Conservation (phyloP, 306 rosid species). For the Canavalia gladiata region DNA sequence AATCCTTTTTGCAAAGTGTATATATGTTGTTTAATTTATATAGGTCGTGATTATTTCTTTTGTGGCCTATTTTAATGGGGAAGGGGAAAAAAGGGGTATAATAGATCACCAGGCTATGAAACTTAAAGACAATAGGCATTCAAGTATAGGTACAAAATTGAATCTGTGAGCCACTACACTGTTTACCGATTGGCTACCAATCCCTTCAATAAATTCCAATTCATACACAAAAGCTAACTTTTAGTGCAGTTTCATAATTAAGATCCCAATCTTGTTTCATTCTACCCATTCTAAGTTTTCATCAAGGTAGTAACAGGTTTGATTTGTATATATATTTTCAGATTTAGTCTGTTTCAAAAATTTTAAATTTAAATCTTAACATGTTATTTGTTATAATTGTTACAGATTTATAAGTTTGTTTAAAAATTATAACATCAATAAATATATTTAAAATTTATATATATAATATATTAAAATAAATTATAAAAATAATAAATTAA, state of each 20-base stretch:
- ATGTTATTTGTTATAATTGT: too few relatives aligned
- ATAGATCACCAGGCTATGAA: background rate
- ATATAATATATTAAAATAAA: too few relatives aligned
- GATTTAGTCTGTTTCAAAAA: too few relatives aligned
- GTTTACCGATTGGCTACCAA: background rate
- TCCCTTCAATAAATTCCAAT: background rate
- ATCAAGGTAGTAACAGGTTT: too few relatives aligned
- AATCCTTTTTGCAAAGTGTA: constrained; percentile 20
- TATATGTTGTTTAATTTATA: background rate
- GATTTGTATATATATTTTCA: too few relatives aligned
- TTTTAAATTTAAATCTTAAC: too few relatives aligned
- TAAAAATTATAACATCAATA: too few relatives aligned
- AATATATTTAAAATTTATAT: too few relatives aligned
- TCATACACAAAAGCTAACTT: constrained; percentile 4
- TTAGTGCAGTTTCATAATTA: background rate
- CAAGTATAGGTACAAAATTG: background rate
- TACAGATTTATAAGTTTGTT: too few relatives aligned
- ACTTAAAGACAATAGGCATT: constrained; percentile 28
- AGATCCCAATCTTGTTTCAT: background rate
- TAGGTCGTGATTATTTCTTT: background rate
- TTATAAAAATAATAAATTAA: too few relatives aligned
- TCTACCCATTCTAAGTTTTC: background rate
- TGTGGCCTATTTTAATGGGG: constrained; percentile 5
- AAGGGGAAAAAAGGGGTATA: constrained; percentile 16
- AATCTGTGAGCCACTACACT: constrained; percentile 13